phyloP scores from a whole-genome alignment of 1,139 yeast species.

The Ogataea hybrid region DNA sequence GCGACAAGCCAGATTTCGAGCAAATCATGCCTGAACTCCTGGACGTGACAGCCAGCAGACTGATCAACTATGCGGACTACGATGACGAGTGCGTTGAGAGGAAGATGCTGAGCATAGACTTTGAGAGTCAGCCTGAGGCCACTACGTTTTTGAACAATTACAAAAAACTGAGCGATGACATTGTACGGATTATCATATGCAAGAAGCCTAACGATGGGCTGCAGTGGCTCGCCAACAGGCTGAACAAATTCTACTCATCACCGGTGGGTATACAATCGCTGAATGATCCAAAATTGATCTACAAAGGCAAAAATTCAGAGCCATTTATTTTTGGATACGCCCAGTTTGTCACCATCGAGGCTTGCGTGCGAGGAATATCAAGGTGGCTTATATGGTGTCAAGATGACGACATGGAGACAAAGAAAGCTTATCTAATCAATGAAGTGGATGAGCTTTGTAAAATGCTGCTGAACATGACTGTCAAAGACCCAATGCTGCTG shows the following conservation, averaged over 20 bases:
- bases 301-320: slow-evolving; percentile 57
- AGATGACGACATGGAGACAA: slow-evolving; percentile 57
- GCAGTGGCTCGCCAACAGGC: slow-evolving; percentile 73
- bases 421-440: slow-evolving; percentile 53
- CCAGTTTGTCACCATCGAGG: slow-evolving; percentile 84
- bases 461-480: slow-evolving; percentile 68
- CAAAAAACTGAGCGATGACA: slow-evolving; percentile 84
- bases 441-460: slow-evolving; percentile 78
- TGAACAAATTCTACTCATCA: slow-evolving; percentile 72
- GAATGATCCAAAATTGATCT: slow-evolving; percentile 51
- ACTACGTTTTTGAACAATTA: slow-evolving; percentile 76
- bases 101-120: slow-evolving; percentile 73
- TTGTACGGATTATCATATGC: slow-evolving; percentile 84
- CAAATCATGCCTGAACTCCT: slow-evolving; percentile 63
- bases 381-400: slow-evolving; percentile 95
- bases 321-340: slow-evolving; percentile 76
- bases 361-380: slow-evolving; percentile 89
- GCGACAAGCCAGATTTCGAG: slow-evolving; percentile 44
- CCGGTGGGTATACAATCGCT: slow-evolving; percentile 69
- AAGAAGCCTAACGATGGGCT: slow-evolving; percentile 81
- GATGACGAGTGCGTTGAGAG: slow-evolving; percentile 65
- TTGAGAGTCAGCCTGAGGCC: slow-evolving; percentile 83
- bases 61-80: slow-evolving; percentile 68
- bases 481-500: slow-evolving; percentile 76
- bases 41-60: slow-evolving; percentile 75